Percentiles rank a stretch among this genome's conserved stretches.
Evolutionary conservation across 2,329 filamentous ascomycete species (phyloP).

Genomic region (Mollisiaceae sp.): DNA sequence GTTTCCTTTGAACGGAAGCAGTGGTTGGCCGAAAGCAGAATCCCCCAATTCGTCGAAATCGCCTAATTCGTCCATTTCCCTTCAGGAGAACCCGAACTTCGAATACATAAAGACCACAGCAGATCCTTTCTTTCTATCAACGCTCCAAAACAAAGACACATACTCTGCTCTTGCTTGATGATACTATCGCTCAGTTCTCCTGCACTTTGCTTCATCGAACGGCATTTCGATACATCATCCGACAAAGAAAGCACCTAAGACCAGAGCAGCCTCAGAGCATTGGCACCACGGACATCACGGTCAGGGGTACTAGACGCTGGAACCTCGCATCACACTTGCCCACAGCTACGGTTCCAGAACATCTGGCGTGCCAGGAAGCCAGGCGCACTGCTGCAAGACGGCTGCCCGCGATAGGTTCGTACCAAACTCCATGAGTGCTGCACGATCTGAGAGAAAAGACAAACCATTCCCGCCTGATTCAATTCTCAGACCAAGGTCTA

Average conservation of each 20-base stretch:
- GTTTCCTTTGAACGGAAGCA: slow-evolving; percentile 32
- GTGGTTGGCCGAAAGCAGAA: slow-evolving; percentile 41
- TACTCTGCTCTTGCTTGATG: slow-evolving; percentile 25
- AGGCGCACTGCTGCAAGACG: slow-evolving; percentile 39
- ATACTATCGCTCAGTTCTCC: slow-evolving; percentile 16
- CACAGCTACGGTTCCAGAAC: slow-evolving; percentile 39
- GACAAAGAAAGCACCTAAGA: slow-evolving; percentile 36
- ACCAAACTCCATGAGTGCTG: slow-evolving; percentile 40
- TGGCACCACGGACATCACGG: slow-evolving; percentile 23
- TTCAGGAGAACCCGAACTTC: slow-evolving; percentile 27
- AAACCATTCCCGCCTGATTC: slow-evolving; percentile 40
- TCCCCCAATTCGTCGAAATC: slow-evolving; percentile 31
- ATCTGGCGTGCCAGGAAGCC: slow-evolving; percentile 33
- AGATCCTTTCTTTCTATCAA: slow-evolving; percentile 38
- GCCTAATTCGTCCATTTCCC: slow-evolving; percentile 34
- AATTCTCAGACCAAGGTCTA: slow-evolving; percentile 35
- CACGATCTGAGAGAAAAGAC: slow-evolving; percentile 39
- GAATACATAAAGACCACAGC: slow-evolving; percentile 42
- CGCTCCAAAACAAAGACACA: slow-evolving; percentile 39
- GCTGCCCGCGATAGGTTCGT: slow-evolving; percentile 45
- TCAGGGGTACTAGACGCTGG: slow-evolving; percentile 37
- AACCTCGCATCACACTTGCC: slow-evolving; percentile 36
- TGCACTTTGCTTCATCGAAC: slow-evolving; percentile 29
- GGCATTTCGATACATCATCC: slow-evolving; percentile 33
- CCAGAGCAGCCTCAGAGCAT: slow-evolving; percentile 34